Conservation (phyloP, 768 basidiomycete genomes). For the Fomitopsis pulvina region DNA sequence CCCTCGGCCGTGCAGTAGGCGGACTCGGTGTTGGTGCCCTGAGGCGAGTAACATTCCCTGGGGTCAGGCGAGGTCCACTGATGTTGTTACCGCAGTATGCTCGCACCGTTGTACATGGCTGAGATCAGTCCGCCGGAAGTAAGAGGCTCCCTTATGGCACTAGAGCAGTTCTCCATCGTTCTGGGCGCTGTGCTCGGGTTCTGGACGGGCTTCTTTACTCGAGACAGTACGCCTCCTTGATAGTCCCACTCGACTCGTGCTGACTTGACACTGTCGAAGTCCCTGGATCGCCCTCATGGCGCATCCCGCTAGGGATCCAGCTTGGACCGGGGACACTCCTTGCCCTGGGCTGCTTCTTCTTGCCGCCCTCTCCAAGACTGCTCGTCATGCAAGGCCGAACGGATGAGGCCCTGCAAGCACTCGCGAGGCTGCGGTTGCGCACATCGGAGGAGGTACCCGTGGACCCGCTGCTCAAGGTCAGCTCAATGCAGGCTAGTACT, state of each 20-base stretch:
- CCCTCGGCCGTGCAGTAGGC: constrained; percentile 67
- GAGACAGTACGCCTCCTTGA: constrained; percentile 39
- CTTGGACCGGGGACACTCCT: constrained; percentile 63
- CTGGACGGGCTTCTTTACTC: constrained; percentile 74
- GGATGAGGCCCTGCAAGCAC: constrained; percentile 50
- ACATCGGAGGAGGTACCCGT: constrained; percentile 35
- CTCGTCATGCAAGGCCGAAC: constrained; percentile 48
- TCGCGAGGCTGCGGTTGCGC: constrained; percentile 50
- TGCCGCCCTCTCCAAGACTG: constrained; percentile 58
- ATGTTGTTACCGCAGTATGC: constrained; percentile 43
- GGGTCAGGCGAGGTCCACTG: background rate
- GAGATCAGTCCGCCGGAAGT: constrained; percentile 81
- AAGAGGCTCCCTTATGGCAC: constrained; percentile 69
- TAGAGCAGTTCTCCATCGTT: constrained; percentile 80
- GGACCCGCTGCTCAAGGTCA: constrained; percentile 49
- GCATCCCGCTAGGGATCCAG: constrained; percentile 70
- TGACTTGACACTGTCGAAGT: constrained; percentile 30
- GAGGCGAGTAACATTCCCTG: constrained; percentile 27
- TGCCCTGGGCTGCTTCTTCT: constrained; percentile 48
- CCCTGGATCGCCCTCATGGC: constrained; percentile 62
- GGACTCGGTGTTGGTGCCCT: constrained; percentile 69
- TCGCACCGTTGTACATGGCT: constrained; percentile 78
- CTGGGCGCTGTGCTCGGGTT: constrained; percentile 78
- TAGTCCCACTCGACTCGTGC: background rate
- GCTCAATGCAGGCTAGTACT: background rate